Evolutionary conservation across 805 yeast genomes (phyloP).

Genomic region (Candida pseudofarinosa): DNA sequence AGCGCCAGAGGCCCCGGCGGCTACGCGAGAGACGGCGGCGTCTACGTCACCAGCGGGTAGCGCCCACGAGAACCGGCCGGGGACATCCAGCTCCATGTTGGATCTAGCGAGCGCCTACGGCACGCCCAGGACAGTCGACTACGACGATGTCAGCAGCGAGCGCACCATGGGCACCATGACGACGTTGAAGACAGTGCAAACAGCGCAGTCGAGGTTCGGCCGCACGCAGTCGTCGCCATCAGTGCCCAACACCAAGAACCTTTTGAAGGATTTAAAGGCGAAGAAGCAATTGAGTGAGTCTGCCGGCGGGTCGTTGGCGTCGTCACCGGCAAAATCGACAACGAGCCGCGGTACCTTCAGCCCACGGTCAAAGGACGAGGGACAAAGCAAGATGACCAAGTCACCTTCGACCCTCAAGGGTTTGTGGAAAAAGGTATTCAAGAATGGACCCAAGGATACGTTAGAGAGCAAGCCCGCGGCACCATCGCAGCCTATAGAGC

Average conservation of each 20-base stretch:
- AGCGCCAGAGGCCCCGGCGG: background rate
- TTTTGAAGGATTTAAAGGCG: background rate
- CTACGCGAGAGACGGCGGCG: background rate
- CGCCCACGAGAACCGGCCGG: background rate
- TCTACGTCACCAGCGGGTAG: background rate
- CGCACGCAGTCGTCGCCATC: background rate
- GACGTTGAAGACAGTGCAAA: background rate
- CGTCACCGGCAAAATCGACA: background rate
- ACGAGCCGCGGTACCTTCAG: background rate
- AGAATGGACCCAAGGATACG: background rate
- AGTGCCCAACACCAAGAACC: background rate
- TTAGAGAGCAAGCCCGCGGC: background rate
- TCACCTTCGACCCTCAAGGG: constrained; percentile 25
- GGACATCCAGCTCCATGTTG: background rate
- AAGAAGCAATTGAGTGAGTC: background rate
- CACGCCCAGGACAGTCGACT: background rate
- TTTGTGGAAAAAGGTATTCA: constrained; percentile 12
- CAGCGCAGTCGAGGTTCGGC: background rate
- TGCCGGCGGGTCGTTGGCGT: background rate
- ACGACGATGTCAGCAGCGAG: background rate
- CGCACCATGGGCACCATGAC: background rate
- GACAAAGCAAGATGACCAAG: constrained; percentile 22
- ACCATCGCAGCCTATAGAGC: too few relatives aligned
- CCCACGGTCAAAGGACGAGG: background rate
- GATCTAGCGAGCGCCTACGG: background rate